Evolutionary conservation across 805 yeast genomes (phyloP), one percentile per base, ranked within the genome.

Genomic region (Candida ponderosae): DNA sequence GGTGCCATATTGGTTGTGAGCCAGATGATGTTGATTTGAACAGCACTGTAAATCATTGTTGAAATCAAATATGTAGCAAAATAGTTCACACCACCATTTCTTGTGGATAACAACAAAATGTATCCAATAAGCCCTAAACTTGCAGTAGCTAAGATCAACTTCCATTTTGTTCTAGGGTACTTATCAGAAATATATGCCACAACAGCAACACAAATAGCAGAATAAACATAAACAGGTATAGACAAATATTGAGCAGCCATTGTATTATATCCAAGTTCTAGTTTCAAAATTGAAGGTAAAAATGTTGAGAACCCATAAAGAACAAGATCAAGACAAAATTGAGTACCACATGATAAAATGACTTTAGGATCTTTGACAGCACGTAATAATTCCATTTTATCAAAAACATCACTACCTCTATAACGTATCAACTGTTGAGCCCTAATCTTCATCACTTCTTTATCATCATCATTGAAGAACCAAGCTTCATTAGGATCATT

Each of bases 21-120:
- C 76, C 75, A 70, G 1, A 67, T 54, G 18, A 64, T 51, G 42
- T 65, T 67, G 27, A 67, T 33, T 17, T 66, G 67, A 4, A 66
- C 58, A 8, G 62, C 57, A 21, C 59, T 47, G 42, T 63, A 68
- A 30, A 65, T 47, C 4, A 65, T 47, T 32, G 64, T 38, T 9
- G 65, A 54, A 36, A 65, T 55, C 29, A 65, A 38, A 39, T 56
- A 65, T 23, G 59, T 51, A 1, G 66, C 68, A 45, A 63, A 65
- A 33, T 61, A 59, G 35, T 54, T 57, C 9, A 58, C 66, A 15
- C 56, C 57, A 36, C 55, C 48, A 20, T 50, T 56, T 13, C 45
- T 39, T 15, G 43, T 50, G 2, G 58, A 49, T 8, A 66, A 40
- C 28, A 64, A 35, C 7, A 66, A 45, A 18, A 54, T 48, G 37